Conservation (phyloP, 768 basidiomycete genomes). For the Rubroboletus satanas region DNA sequence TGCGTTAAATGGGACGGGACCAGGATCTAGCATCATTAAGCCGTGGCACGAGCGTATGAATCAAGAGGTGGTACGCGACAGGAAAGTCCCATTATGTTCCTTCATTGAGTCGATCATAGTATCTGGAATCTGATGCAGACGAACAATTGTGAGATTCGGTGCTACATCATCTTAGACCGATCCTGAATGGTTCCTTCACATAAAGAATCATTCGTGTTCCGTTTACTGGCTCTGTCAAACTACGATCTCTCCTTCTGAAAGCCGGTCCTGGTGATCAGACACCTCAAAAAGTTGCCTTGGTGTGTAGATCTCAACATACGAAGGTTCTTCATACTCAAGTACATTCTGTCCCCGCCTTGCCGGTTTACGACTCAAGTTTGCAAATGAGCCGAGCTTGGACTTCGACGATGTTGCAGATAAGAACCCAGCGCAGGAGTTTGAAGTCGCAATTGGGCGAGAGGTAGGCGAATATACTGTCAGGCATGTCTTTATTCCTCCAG, state of each 20-base stretch:
- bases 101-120: conserved; percentile 41
- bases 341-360: not conserved
- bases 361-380: conserved; percentile 48
- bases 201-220: conserved; percentile 77
- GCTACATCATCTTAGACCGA: not conserved
- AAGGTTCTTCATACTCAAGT: not conserved
- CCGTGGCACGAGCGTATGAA: conserved; percentile 79
- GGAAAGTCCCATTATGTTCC: not conserved
- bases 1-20: conserved; percentile 63
- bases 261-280: conserved; percentile 79
- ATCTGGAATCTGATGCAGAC: conserved; percentile 84
- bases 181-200: conserved; percentile 6
- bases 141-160: conserved; percentile 68
- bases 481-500: conserved; percentile 38
- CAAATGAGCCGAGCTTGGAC: conserved; percentile 75
- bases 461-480: conserved; percentile 84
- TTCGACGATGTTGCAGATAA: conserved; percentile 68
- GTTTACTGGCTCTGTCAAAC: conserved; percentile 83
- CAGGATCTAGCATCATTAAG: conserved; percentile 67
- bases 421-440: conserved; percentile 68
- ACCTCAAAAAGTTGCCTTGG: conserved; percentile 66
- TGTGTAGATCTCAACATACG: conserved; percentile 33
- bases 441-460: conserved; percentile 64
- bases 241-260: conserved; percentile 79
- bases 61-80: conserved; percentile 56